Evolutionary conservation across 345 rosid genomes (phyloP).

Genomic region (thale cress (Arabidopsis thaliana)): TAIR10.1 NC_003070.9:981501-982000

Average conservation of each 20-base stretch:
- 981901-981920: neutral
- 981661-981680: neutral
- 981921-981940: conserved; percentile 11
- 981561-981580: conserved; percentile 12
- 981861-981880: neutral
- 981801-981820: conserved; percentile 34
- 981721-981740: neutral
- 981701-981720: conserved; percentile 3
- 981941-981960: conserved; percentile 1
- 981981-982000: neutral
- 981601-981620: neutral
- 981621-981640: conserved; percentile 7
- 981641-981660: conserved; percentile 17
- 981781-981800: conserved; percentile 36
- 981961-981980: conserved; percentile 2
- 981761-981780: conserved; percentile 21
- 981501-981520: conserved; percentile 1
- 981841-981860: conserved; percentile 37
- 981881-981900: neutral
- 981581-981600: neutral
- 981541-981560: neutral
- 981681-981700: conserved; percentile 12
- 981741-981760: neutral
- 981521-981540: conserved; percentile 6
- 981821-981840: conserved; percentile 34